Evolutionary conservation across 805 yeast species (phyloP).

Genomic region (Zygoascus flipseniorum): DNA sequence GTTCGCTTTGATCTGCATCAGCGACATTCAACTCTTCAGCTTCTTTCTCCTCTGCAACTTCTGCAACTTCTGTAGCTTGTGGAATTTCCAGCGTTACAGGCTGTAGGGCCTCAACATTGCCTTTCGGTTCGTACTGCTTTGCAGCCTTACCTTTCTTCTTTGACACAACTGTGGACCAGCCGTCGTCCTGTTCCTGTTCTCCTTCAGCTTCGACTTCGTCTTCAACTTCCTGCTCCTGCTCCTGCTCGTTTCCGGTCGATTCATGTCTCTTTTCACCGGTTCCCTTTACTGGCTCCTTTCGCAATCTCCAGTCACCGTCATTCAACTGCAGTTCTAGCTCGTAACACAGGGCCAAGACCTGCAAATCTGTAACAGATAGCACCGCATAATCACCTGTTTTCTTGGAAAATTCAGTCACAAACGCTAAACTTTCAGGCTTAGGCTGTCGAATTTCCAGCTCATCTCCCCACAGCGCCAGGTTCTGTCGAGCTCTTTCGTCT

Average conservation of each 20-base stretch:
- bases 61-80: background rate
- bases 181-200: slow-evolving; percentile 3
- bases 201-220: background rate
- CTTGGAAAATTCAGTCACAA: slow-evolving; percentile 68
- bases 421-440: slow-evolving; percentile 47
- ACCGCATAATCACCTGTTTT: slow-evolving; percentile 89
- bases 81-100: background rate
- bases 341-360: slow-evolving; percentile 82
- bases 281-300: slow-evolving; percentile 55
- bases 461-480: slow-evolving; percentile 75
- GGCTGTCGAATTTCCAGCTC: slow-evolving; percentile 69
- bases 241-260: background rate
- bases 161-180: slow-evolving; percentile 9
- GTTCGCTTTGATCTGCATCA: slow-evolving; percentile 19
- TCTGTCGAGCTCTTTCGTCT: slow-evolving; percentile 77
- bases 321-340: slow-evolving; percentile 71
- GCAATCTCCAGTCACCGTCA: slow-evolving; percentile 60
- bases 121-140: background rate
- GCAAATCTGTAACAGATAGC: slow-evolving; percentile 83
- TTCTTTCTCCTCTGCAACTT: slow-evolving; percentile 13
- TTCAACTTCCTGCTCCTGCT: background rate
- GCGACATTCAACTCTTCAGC: slow-evolving; percentile 9
- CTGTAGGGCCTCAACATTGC: background rate
- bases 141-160: background rate
- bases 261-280: background rate